Evolutionary conservation across 2,329 filamentous ascomycete species (phyloP), one percentile per base, ranked within the genome.

Genomic region (Chrysoporthe deuterocubensis): DNA sequence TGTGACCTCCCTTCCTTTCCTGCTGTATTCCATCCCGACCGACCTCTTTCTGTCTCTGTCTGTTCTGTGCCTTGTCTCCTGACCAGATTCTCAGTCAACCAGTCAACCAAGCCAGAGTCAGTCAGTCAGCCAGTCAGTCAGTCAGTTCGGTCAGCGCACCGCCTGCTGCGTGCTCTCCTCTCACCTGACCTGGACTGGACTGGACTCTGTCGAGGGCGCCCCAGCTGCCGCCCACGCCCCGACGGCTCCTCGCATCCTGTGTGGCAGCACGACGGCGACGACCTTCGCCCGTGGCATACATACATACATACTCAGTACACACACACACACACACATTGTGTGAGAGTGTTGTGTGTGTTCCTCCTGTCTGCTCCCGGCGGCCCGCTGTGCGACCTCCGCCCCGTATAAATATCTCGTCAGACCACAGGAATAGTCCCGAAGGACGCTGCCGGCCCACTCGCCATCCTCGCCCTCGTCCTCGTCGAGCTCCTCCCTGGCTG

Each of bases 361-460:
- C 34, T n/a, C 4, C 44, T 5, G 16, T 57, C 13, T 57, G 54
- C 8, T 40, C 32, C 32, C 16, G 32, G 32, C 54, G 54, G 54
- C 54, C 54, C 40, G 32, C 18, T 40, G 34, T 6, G 32, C 54
- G 54, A 57, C 54, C 54, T 57, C 14, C 54, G 18, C 14, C 32
- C 32, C 34, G 9, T 57, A 57, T 37, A 57, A 57, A 57, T 57
- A 57, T n/a, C 54, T 40, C 16, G 54, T 57, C 54, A 57, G 34
- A 57, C 18, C 16, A 57, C 54, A 57, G 54, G 34, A 57, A 57
- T 57, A 57, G 54, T 57, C n/a, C 14, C 54, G 7, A 9, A 57
- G 54, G 54, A 57, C 14, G 54, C 26, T 26, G 18, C 54, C 3
- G 32, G 11, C 54, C 32, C 32, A 37, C 34, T 40, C 34, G 4